These are phyloP conservation scores for Diplodia seriata DNA, from an alignment of 2,329 filamentous ascomycete species.

Conservation along the genomic window DNA sequence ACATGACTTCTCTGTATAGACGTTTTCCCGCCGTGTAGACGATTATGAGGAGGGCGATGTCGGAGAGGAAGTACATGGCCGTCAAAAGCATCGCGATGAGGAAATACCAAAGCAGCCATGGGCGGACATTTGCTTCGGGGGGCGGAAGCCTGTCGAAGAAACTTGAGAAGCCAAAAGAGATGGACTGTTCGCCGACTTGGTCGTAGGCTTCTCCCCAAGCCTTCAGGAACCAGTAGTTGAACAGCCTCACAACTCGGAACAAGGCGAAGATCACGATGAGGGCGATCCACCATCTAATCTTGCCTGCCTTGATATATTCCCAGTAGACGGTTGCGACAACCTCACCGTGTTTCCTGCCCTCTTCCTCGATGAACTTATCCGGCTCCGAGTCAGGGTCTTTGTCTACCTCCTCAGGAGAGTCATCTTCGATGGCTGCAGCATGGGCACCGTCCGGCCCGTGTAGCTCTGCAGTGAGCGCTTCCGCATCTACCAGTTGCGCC, in stretches of 20 bases:
- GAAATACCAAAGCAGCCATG: constrained; percentile 78
- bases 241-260: constrained; percentile 70
- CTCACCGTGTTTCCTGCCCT: constrained; percentile 74
- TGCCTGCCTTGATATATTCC: constrained; percentile 84
- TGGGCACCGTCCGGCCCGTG: not conserved
- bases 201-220: constrained; percentile 82
- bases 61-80: constrained; percentile 62
- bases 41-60: constrained; percentile 75
- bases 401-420: constrained; percentile 37
- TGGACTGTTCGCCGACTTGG: constrained; percentile 30
- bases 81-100: constrained; percentile 56
- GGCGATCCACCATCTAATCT: constrained; percentile 73
- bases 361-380: constrained; percentile 81
- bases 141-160: constrained; percentile 62
- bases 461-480: constrained; percentile 17
- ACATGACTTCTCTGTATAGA: constrained; percentile 76
- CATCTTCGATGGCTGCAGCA: constrained; percentile 20
- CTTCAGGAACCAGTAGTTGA: constrained; percentile 82
- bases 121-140: constrained; percentile 69
- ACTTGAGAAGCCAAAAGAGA: constrained; percentile 8
- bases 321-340: constrained; percentile 80
- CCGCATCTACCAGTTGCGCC: constrained; percentile 52
- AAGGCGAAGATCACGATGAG: constrained; percentile 68
- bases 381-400: constrained; percentile 46
- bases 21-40: constrained; percentile 77